Base-by-base conservation (phyloP, 2,329 filamentous ascomycete species). In the Didymella exigua region DNA sequence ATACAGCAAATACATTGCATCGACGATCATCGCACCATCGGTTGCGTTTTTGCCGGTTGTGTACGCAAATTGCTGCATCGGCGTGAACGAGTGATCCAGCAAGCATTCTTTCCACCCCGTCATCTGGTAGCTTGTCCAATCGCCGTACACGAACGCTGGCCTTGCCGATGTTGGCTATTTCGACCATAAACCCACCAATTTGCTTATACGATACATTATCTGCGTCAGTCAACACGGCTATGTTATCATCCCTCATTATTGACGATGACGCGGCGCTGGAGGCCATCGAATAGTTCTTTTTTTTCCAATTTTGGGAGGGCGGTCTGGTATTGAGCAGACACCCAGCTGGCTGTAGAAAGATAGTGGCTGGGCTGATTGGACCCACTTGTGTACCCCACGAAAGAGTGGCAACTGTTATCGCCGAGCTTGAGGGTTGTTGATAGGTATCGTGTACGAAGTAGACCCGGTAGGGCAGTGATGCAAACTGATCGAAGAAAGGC, bases 1-100 rank as follows among this genome's bases (percentile, higher is more conserved):
- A 54, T 73, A 72, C 6, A 75, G 55, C 13, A 75, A 55, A 45
- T 74, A 70, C 71, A 74, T 75, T 14, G 70, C 70, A 34, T 75
- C 66, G 23, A 72, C 73, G 37, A 74, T 74, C 71, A 75, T 74
- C 2, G 67, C 67, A 18, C 66, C 66, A 26, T 72, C 65, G 2
- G 68, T 73, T 16, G 69, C 63, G 18, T 71, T 71, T 48, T 71
- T 71, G n/a, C 63, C 62, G 1, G 58, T 67, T 1, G 68, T 72
- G 45, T 71, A 71, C 5, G 67, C 66, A 36, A 69, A 69, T 44
- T 70, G 67, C 27, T 70, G 69, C 23, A 70, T 66, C 2, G 68
- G 68, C 6, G 59, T 49, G 33, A 69, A 60, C 0, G 64, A 68
- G 45, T 70, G 58, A 24, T 66, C 55, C 11, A 61, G 47, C 27